These are phyloP conservation scores for Pneumocystis murina DNA, from an alignment of 1,139 yeast genomes.

Conservation along the genomic window DNA sequence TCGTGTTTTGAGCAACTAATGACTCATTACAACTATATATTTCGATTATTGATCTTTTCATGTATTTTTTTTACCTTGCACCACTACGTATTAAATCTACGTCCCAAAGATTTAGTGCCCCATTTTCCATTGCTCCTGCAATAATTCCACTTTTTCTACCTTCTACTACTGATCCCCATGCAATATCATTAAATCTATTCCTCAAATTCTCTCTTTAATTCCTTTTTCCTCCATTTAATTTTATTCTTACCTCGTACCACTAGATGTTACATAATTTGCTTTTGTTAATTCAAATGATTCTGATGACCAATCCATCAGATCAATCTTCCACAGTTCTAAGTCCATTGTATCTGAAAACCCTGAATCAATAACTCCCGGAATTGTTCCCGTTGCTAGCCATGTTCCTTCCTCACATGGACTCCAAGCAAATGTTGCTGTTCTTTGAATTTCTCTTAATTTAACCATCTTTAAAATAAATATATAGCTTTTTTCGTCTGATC, in stretches of 20 bases:
- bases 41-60: constrained; percentile 16
- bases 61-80: constrained; percentile 19
- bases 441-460: constrained; percentile 64
- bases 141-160: constrained; percentile 43
- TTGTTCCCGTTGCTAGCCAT: constrained; percentile 73
- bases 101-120: constrained; percentile 66
- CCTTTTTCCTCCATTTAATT: neutral
- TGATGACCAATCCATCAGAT: constrained; percentile 32
- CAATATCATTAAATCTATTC: constrained; percentile 55
- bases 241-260: neutral
- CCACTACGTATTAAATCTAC: constrained; percentile 23
- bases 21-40: neutral
- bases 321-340: constrained; percentile 64
- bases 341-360: constrained; percentile 65
- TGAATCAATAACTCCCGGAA: constrained; percentile 87
- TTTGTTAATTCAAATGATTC: constrained; percentile 22
- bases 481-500: neutral
- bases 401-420: constrained; percentile 43
- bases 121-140: constrained; percentile 85
- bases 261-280: neutral
- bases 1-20: constrained; percentile 27
- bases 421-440: constrained; percentile 94
- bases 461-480: constrained; percentile 37
- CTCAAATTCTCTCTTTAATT: neutral
- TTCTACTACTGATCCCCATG: constrained; percentile 63